phyloP scores from a whole-genome alignment of 345 rosid species.

The Eucalyptus polybractea region DNA sequence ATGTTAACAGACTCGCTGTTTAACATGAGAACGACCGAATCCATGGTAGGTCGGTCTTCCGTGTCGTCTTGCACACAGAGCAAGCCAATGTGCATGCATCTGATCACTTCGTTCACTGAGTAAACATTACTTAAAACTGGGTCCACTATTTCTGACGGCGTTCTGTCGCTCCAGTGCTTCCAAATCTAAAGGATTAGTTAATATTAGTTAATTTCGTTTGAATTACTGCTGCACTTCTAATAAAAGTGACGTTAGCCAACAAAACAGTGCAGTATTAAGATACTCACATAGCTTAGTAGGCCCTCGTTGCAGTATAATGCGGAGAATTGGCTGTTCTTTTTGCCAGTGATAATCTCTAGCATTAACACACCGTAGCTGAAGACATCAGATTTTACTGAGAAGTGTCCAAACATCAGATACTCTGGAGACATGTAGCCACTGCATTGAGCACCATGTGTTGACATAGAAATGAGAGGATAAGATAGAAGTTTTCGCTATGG shows the following conservation, averaged over 20 bases:
- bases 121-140: neutral
- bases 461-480: neutral
- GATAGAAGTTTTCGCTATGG: neutral
- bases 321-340: neutral
- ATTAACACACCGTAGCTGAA: constrained; percentile 8
- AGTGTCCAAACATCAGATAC: constrained; percentile 7
- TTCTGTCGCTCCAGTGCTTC: constrained; percentile 8
- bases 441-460: neutral
- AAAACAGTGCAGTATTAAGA: neutral
- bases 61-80: constrained; percentile 10
- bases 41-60: constrained; percentile 12
- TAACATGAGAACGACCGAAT: constrained; percentile 6
- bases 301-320: neutral
- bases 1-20: neutral
- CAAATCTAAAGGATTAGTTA: neutral
- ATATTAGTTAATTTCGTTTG: neutral
- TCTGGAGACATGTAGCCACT: constrained; percentile 18
- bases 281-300: neutral
- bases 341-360: constrained; percentile 9
- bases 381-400: constrained; percentile 8
- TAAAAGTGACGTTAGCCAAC: neutral
- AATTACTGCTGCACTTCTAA: neutral
- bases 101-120: neutral
- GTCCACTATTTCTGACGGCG: neutral
- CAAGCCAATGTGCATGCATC: constrained; percentile 14